phyloP scores from a whole-genome alignment of 345 rosid species.

The Eucalyptus guilfoylei region DNA sequence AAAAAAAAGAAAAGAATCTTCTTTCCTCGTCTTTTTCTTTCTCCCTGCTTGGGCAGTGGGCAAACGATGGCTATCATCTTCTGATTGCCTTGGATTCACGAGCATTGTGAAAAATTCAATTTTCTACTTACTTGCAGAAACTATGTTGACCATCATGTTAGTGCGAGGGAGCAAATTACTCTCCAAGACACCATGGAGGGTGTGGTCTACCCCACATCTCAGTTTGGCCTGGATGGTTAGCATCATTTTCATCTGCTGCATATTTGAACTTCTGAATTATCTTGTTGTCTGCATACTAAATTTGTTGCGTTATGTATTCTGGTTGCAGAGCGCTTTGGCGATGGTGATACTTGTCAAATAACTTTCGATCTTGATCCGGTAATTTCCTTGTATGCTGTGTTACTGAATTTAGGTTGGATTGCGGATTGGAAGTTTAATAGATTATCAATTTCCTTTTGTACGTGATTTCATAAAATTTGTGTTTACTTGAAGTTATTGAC shows the following conservation, averaged over 20 bases:
- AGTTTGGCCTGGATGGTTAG: conserved; percentile 97
- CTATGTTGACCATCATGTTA: conserved; percentile 91
- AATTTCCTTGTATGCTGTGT: not conserved
- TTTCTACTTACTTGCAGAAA: conserved; percentile 42
- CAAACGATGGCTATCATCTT: not conserved
- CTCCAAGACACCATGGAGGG: conserved; percentile 99
- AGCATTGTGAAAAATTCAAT: not conserved
- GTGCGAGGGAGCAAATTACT: conserved; percentile 96
- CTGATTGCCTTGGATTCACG: not conserved
- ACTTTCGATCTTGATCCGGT: conserved; percentile 95
- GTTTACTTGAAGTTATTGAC: not conserved
- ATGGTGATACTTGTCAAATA: conserved; percentile 91
- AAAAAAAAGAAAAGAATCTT: not conserved
- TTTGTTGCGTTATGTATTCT: not conserved
- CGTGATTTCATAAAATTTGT: not conserved
- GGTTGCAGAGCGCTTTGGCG: conserved; percentile 90
- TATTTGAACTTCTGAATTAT: not conserved
- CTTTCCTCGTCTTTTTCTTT: not conserved
- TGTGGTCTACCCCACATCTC: conserved; percentile 81
- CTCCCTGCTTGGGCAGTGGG: not conserved
- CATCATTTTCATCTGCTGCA: not conserved
- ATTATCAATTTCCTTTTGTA: not conserved
- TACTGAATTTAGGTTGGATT: not conserved
- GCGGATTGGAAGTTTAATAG: not conserved
- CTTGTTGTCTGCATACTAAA: not conserved